These are phyloP conservation scores for Solanum boliviense DNA, from an alignment of 257 asterid species.

Conservation along the genomic window DNA sequence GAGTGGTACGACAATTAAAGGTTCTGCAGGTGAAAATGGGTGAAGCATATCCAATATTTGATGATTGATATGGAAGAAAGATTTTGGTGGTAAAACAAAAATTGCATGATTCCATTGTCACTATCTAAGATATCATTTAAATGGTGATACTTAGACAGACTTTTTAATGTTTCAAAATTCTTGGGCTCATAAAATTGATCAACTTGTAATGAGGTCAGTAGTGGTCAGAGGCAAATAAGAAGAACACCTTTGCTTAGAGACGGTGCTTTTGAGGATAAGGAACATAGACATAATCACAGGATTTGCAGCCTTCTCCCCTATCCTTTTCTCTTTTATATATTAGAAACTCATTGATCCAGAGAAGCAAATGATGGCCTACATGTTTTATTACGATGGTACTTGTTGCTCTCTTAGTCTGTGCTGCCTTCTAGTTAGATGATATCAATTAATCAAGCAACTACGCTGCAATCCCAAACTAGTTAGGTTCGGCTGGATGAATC, in stretches of 20 bases:
- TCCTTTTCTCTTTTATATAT: background rate
- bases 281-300: background rate
- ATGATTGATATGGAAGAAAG: background rate
- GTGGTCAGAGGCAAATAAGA: background rate
- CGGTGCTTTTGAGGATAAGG: background rate
- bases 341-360: background rate
- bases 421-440: background rate
- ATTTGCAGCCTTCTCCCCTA: background rate
- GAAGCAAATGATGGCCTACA: background rate
- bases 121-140: background rate
- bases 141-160: background rate
- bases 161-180: background rate
- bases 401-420: background rate
- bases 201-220: background rate
- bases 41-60: background rate
- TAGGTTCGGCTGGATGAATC: background rate
- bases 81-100: background rate
- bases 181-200: background rate
- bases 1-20: background rate
- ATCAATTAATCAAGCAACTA: background rate
- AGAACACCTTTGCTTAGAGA: background rate
- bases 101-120: background rate
- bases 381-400: background rate
- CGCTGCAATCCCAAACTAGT: background rate
- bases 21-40: background rate